phyloP scores from a whole-genome alignment of 2,329 filamentous ascomycete genomes.

The Emergomyces pasteurianus region DNA sequence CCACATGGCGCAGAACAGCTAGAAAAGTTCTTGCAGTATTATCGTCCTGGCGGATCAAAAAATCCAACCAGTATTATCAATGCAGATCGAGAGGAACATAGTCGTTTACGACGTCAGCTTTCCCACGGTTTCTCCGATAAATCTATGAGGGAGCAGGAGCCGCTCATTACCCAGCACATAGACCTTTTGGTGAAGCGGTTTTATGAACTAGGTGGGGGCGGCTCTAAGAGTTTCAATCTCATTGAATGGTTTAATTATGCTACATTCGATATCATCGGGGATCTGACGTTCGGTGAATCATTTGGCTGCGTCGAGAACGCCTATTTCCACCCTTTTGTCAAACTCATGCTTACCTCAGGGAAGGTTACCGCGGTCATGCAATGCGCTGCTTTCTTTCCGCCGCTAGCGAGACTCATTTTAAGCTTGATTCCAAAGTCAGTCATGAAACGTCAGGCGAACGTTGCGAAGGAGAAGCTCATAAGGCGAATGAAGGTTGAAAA shows the following conservation, averaged over 20 bases:
- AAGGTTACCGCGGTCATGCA: constrained; percentile 2
- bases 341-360: constrained; percentile 12
- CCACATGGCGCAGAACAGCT: constrained; percentile 9
- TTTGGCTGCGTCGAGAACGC: constrained; percentile 19
- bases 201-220: constrained; percentile 9
- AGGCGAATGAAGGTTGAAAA: background rate
- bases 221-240: constrained; percentile 13
- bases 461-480: background rate
- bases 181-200: constrained; percentile 21
- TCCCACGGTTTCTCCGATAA: constrained; percentile 30
- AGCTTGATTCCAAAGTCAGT: constrained; percentile 7
- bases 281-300: constrained; percentile 21
- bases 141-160: constrained; percentile 27
- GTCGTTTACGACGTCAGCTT: constrained; percentile 18
- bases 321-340: constrained; percentile 18
- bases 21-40: constrained; percentile 15
- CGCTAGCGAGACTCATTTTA: constrained; percentile 8
- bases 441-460: constrained; percentile 3
- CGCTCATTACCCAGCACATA: constrained; percentile 20
- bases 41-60: background rate
- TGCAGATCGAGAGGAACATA: constrained; percentile 15
- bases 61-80: constrained; percentile 4
- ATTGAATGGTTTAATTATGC: constrained; percentile 22
- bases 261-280: constrained; percentile 24
- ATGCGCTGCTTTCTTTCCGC: constrained; percentile 2